phyloP scores from a whole-genome alignment of 495 filamentous ascomycete species.

The Haplographium delicatum region DNA sequence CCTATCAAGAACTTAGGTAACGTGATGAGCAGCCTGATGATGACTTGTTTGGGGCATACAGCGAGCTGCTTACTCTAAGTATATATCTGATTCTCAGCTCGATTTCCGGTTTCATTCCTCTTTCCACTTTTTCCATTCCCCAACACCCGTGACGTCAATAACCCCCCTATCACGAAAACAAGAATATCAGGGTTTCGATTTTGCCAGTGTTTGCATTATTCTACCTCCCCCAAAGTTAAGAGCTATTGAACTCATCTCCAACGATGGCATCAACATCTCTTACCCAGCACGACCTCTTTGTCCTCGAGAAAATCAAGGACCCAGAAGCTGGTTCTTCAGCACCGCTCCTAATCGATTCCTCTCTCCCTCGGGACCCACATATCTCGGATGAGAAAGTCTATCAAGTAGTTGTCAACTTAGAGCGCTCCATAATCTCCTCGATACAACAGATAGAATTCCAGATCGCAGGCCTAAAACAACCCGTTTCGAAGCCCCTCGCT shows the following conservation, averaged over 20 bases:
- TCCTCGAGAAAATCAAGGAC: slow-evolving; percentile 76
- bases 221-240: no score
- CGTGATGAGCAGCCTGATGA: no score
- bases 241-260: no score
- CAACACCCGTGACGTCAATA: no score
- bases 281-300: slow-evolving; percentile 61
- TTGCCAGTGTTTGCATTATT: no score
- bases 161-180: no score
- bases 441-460: slow-evolving; percentile 45
- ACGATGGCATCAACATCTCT: slow-evolving; percentile 52
- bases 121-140: no score
- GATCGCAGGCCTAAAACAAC: slow-evolving; percentile 34
- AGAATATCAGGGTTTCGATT: no score
- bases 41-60: no score
- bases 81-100: no score
- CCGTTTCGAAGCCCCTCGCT: slow-evolving; percentile 24
- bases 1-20: not conserved
- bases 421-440: slow-evolving; percentile 42
- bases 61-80: no score
- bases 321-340: slow-evolving; percentile 60
- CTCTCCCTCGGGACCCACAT: slow-evolving; percentile 57
- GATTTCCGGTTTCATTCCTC: no score
- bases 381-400: slow-evolving; percentile 32
- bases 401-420: slow-evolving; percentile 33
- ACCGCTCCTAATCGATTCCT: slow-evolving; percentile 46